phyloP scores from a whole-genome alignment of 176 grass and related monocot genomes.

The Oryza glumipatula region DNA sequence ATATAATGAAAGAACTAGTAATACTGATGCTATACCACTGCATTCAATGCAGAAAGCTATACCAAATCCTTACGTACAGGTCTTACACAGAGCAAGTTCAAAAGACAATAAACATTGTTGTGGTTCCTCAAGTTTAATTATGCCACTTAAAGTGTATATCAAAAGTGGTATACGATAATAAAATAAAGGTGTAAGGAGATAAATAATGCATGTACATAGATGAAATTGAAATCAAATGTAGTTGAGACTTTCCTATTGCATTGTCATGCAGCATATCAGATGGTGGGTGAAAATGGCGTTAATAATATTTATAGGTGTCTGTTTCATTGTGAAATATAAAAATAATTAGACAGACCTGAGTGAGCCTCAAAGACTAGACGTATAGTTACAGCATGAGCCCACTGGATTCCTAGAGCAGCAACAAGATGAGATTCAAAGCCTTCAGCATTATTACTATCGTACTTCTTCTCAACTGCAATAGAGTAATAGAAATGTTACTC shows the following conservation, averaged over 20 bases:
- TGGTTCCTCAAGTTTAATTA: not conserved
- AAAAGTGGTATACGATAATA: not conserved
- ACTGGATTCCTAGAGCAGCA: slow-evolving; percentile 92
- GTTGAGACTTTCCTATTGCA: not conserved
- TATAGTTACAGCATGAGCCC: slow-evolving; percentile 87
- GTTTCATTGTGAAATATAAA: slow-evolving; percentile 1
- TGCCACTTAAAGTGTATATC: not conserved
- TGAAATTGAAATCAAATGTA: not conserved
- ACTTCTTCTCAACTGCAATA: slow-evolving; percentile 58
- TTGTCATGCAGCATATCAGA: slow-evolving; percentile 7
- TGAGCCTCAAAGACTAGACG: slow-evolving; percentile 93
- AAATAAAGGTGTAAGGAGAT: not conserved
- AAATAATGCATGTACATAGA: slow-evolving; percentile 7
- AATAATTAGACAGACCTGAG: slow-evolving; percentile 65
- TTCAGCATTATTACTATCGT: slow-evolving; percentile 34
- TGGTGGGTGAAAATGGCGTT: not conserved
- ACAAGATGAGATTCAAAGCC: slow-evolving; percentile 81
- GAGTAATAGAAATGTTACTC: slow-evolving; percentile 31
- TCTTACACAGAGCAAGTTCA: not conserved
- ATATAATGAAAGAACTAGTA: not conserved
- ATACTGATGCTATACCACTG: not conserved
- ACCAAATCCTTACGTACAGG: not conserved
- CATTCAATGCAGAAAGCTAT: not conserved
- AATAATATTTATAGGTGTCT: not conserved
- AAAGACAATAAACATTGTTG: slow-evolving; percentile 15